Evolutionary conservation across 805 yeast genomes (phyloP).

Genomic region (Saccharomycopsis sp.): DNA sequence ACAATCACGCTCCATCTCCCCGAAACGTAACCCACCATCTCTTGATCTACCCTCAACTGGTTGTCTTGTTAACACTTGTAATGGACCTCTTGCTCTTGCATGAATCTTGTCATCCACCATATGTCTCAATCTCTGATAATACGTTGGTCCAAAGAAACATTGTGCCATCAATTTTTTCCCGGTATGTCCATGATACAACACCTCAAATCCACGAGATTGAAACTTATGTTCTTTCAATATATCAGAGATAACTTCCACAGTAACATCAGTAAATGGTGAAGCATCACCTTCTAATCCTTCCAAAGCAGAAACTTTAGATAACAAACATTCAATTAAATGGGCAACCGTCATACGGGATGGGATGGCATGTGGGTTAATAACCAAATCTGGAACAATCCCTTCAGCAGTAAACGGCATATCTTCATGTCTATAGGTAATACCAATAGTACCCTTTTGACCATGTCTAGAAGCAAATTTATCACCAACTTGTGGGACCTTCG

Average conservation of each 20-base stretch:
- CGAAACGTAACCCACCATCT: conserved; percentile 98
- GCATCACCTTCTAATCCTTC: conserved; percentile 99
- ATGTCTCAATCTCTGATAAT: conserved; percentile 96
- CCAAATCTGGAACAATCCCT: conserved; percentile 95
- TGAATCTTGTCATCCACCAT: conserved; percentile 99
- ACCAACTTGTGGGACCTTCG: conserved; percentile 98
- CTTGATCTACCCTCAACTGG: conserved; percentile 99
- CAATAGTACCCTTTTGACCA: conserved; percentile 99
- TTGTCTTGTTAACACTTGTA: conserved; percentile 94
- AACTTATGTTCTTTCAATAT: conserved; percentile 92
- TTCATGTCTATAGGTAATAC: conserved; percentile 96
- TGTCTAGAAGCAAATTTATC: conserved; percentile 99
- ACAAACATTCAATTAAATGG: conserved; percentile 95
- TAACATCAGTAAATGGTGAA: conserved; percentile 96
- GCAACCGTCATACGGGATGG: conserved; percentile 99
- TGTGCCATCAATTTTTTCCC: conserved; percentile 98
- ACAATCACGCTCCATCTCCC: conserved; percentile 99
- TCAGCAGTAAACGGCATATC: conserved; percentile 97
- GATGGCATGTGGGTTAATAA: conserved; percentile 98
- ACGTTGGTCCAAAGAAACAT: conserved; percentile 98
- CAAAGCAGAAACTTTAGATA: conserved; percentile 89
- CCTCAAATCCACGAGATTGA: conserved; percentile 97
- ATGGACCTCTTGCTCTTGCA: conserved; percentile 99
- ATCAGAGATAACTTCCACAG: conserved; percentile 94
- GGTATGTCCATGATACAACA: conserved; percentile 98